Evolutionary conservation across 129 eudicot species (phyloP).

Genomic region (Ambrosia trifida): DNA sequence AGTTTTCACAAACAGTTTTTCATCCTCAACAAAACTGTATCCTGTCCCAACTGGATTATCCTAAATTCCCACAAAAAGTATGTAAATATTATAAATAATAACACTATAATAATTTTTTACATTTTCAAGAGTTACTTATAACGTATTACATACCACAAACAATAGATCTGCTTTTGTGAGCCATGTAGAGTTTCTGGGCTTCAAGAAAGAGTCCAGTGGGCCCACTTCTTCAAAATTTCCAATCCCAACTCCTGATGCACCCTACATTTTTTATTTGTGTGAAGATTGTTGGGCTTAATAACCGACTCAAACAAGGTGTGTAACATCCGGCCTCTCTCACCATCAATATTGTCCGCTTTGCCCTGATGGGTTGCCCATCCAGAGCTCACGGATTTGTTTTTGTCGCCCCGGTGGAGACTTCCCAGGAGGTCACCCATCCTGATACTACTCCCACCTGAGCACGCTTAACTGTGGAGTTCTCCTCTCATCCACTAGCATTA

Average conservation of each 20-base stretch:
- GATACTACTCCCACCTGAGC: no score
- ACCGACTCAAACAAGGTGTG: no score
- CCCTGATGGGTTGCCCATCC: no score
- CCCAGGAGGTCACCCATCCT: no score
- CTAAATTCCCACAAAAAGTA: slow-evolving; percentile 34
- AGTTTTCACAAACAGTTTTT: slow-evolving; percentile 54
- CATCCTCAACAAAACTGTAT: slow-evolving; percentile 80
- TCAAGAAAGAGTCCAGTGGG: slow-evolving; percentile 66
- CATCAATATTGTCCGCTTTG: no score
- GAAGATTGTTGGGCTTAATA: no score
- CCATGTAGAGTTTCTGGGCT: slow-evolving; percentile 93
- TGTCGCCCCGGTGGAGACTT: no score
- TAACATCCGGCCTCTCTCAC: no score
- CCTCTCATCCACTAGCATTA: no score
- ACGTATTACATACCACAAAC: slow-evolving; percentile 64
- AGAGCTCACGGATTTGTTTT: no score
- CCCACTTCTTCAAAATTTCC: slow-evolving; percentile 57
- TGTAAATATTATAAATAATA: neutral
- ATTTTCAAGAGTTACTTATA: neutral
- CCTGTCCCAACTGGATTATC: slow-evolving; percentile 98
- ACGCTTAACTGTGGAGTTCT: no score
- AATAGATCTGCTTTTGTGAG: slow-evolving; percentile 73
- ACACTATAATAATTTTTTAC: neutral
- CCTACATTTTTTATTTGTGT: slow-evolving; percentile 34
- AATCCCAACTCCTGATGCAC: slow-evolving; percentile 84